These are phyloP conservation scores for Micractinium conductrix DNA, from an alignment of 139 green algal genomes.

Conservation along the genomic window DNA sequence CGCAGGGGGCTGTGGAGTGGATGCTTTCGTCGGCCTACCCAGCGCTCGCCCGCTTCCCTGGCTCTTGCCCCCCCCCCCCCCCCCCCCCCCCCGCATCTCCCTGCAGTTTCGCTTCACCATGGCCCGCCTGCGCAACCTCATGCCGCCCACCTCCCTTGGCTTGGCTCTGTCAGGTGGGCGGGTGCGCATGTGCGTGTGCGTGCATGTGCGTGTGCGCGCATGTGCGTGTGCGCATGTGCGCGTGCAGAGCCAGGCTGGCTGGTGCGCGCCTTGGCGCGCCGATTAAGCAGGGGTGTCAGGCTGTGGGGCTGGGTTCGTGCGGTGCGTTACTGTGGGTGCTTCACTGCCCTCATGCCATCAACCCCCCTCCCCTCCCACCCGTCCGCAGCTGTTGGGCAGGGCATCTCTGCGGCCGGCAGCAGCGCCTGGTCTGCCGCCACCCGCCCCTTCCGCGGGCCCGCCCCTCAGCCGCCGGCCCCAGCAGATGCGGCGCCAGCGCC, in stretches of 20 bases:
- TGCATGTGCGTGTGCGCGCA: too few species aligned
- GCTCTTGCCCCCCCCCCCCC: background rate
- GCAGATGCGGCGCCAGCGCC: background rate
- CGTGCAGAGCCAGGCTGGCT: too few species aligned
- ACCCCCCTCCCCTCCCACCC: too few species aligned
- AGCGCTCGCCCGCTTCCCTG: too few species aligned
- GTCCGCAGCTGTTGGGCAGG: background rate
- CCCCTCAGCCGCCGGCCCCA: background rate
- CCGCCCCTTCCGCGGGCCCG: background rate
- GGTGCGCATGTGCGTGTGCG: too few species aligned
- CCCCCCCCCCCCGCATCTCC: background rate
- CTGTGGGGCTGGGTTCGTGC: background rate
- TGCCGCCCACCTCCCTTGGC: conserved; percentile 5
- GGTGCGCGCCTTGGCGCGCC: too few species aligned
- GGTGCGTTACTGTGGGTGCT: background rate
- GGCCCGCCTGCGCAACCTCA: conserved; percentile 15
- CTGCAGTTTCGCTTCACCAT: conserved; percentile 31
- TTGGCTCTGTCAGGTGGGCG: background rate
- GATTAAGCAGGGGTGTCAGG: background rate
- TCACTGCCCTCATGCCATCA: too few species aligned
- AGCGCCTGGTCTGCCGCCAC: background rate
- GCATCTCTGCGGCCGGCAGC: background rate
- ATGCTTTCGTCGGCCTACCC: too few species aligned
- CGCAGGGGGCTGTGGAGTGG: too few species aligned
- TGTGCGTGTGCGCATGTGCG: too few species aligned